phyloP scores from a whole-genome alignment of 2,329 filamentous ascomycete species.

The Botrytis porri region DNA sequence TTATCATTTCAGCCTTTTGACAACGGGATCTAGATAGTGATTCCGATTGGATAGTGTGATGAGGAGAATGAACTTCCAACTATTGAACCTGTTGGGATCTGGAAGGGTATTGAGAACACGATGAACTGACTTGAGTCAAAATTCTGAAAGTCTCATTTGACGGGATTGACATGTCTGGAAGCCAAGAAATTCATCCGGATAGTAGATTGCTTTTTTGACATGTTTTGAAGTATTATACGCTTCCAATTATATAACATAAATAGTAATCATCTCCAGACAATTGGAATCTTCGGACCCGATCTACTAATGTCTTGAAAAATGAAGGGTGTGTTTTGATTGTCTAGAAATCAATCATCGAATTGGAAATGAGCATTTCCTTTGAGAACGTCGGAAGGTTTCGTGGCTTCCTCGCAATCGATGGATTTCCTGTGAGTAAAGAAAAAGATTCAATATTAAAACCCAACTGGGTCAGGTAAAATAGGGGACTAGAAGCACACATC shows the following conservation, averaged over 20 bases:
- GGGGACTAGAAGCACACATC: conserved; percentile 2
- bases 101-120: background rate
- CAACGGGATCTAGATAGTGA: background rate
- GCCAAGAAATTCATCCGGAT: background rate
- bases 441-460: background rate
- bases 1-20: conserved; percentile 2
- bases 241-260: background rate
- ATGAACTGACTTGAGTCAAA: background rate
- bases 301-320: background rate
- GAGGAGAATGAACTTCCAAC: background rate
- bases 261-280: background rate
- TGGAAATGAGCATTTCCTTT: conserved; percentile 1
- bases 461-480: background rate
- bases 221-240: background rate
- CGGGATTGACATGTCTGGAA: background rate
- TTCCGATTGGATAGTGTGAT: conserved; percentile 1
- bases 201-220: background rate
- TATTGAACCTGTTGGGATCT: background rate
- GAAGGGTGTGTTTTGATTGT: background rate
- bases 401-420: background rate
- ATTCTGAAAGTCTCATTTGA: background rate
- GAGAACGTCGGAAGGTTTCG: background rate
- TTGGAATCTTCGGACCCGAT: background rate
- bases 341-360: background rate
- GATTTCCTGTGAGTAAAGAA: background rate